Percentiles rank a stretch among this genome's conserved stretches.
phyloP scores from a whole-genome alignment of 805 yeast genomes.

The Candida koratica region DNA sequence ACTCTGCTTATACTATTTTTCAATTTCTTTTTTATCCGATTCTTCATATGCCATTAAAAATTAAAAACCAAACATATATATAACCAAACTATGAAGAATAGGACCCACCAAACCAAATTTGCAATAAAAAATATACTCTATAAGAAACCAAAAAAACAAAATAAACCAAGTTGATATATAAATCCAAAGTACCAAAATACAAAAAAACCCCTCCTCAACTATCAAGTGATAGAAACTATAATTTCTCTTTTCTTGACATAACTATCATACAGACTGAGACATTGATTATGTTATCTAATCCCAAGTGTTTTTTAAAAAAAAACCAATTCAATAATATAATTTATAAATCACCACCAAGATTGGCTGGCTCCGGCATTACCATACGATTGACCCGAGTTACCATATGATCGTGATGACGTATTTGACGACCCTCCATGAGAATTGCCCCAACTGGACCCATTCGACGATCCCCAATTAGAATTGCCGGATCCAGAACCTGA shows the following conservation, averaged over 20 bases:
- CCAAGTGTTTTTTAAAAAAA: conserved; percentile 10
- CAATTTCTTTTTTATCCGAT: conserved; percentile 12
- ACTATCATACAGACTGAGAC: conserved; percentile 15
- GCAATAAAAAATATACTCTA: conserved; percentile 9
- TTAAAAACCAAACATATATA: conserved; percentile 15
- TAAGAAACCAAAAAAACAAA: conserved; percentile 15
- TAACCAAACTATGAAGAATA: conserved; percentile 15
- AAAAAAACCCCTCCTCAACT: conserved; percentile 11
- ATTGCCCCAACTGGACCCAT: conserved; percentile 16
- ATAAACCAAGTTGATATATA: conserved; percentile 21
- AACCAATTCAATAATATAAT: conserved; percentile 1
- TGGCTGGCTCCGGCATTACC: conserved; percentile 18
- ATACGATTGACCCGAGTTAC: conserved; percentile 2
- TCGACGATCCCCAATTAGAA: conserved; percentile 18
- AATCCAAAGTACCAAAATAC: conserved; percentile 23
- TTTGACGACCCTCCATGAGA: conserved; percentile 16
- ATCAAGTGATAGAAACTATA: conserved; percentile 8
- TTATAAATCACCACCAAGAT: conserved; percentile 42
- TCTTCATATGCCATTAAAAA: conserved; percentile 7
- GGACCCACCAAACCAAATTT: conserved; percentile 10
- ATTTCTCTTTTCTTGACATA: conserved; percentile 5
- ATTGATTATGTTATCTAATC: conserved; percentile 11
- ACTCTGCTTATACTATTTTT: conserved; percentile 8
- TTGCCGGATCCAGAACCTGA: conserved; percentile 29
- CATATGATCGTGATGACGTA: conserved; percentile 6